phyloP scores from a whole-genome alignment of 2,329 filamentous ascomycete genomes.

The Fusarium metavorans region DNA sequence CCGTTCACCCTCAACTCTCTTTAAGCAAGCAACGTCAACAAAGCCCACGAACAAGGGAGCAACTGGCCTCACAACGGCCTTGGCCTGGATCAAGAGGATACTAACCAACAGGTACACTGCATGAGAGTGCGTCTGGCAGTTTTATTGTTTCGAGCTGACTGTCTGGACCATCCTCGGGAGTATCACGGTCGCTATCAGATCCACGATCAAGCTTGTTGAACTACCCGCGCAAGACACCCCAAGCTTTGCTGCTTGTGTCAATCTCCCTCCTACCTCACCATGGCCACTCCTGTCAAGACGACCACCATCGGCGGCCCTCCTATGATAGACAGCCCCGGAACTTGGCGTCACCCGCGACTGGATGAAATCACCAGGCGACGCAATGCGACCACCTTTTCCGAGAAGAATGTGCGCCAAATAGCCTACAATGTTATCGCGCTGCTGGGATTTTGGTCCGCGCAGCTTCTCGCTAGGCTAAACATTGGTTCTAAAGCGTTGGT shows the following conservation, averaged over 20 bases:
- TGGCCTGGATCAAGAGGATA: constrained; percentile 45
- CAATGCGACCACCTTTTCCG: constrained; percentile 81
- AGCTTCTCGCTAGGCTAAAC: constrained; percentile 51
- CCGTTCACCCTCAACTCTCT: constrained; percentile 28
- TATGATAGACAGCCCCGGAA: constrained; percentile 73
- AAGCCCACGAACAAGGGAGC: constrained; percentile 43
- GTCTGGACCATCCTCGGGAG: neutral
- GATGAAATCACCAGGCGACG: constrained; percentile 88
- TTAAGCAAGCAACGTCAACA: constrained; percentile 49
- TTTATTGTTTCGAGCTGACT: neutral
- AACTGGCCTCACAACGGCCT: constrained; percentile 47
- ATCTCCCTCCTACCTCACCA: constrained; percentile 20
- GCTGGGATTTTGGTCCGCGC: constrained; percentile 52
- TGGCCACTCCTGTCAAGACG: constrained; percentile 49
- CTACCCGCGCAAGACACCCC: constrained; percentile 6
- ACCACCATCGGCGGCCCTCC: constrained; percentile 58
- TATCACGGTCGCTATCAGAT: constrained; percentile 7
- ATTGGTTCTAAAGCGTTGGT: constrained; percentile 55
- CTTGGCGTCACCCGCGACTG: constrained; percentile 91
- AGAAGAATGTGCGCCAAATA: constrained; percentile 79
- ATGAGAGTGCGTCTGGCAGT: neutral
- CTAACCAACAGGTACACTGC: constrained; percentile 45
- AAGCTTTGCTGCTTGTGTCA: neutral
- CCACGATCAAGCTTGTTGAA: constrained; percentile 7
- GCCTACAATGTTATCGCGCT: constrained; percentile 72